phyloP scores from a whole-genome alignment of 2,329 filamentous ascomycete genomes.

The Leptographium radiaticola region DNA sequence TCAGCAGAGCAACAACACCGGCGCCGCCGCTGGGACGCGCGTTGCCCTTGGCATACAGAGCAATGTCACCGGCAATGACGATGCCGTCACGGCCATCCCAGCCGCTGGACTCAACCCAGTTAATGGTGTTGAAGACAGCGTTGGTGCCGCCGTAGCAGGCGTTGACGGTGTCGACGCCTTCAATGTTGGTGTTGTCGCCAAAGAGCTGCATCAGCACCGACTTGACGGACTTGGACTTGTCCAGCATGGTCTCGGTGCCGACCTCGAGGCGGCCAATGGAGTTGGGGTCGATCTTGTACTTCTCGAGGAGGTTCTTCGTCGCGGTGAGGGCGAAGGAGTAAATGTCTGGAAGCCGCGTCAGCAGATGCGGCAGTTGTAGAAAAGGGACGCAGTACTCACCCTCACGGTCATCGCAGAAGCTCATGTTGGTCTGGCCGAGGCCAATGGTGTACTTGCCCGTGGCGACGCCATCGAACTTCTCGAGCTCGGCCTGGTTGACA shows the following conservation, averaged over 20 bases:
- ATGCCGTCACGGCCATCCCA: conserved; percentile 78
- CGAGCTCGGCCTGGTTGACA: conserved; percentile 70
- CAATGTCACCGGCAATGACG: conserved; percentile 71
- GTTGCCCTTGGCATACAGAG: conserved; percentile 72
- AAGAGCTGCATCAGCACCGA: conserved; percentile 80
- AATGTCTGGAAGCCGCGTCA: conserved; percentile 46
- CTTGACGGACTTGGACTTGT: conserved; percentile 89
- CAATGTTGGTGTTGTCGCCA: conserved; percentile 69
- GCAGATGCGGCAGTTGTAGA: background rate
- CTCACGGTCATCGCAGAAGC: conserved; percentile 82
- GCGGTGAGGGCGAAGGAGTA: conserved; percentile 76
- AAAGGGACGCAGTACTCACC: conserved; percentile 33
- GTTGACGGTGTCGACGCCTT: conserved; percentile 73
- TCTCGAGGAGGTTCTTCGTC: conserved; percentile 63
- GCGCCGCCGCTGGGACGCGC: conserved; percentile 72
- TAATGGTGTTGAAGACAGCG: conserved; percentile 68
- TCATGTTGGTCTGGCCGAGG: conserved; percentile 84
- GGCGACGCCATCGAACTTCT: conserved; percentile 75
- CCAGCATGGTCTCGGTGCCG: conserved; percentile 72
- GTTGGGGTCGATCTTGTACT: conserved; percentile 71
- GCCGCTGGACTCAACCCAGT: conserved; percentile 77
- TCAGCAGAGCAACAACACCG: conserved; percentile 64
- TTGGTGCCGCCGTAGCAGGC: conserved; percentile 82
- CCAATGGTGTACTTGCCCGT: conserved; percentile 83
- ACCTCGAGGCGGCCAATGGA: conserved; percentile 72